Conservation (phyloP, 2,329 filamentous ascomycete genomes). For the Diaporthe citri region DNA sequence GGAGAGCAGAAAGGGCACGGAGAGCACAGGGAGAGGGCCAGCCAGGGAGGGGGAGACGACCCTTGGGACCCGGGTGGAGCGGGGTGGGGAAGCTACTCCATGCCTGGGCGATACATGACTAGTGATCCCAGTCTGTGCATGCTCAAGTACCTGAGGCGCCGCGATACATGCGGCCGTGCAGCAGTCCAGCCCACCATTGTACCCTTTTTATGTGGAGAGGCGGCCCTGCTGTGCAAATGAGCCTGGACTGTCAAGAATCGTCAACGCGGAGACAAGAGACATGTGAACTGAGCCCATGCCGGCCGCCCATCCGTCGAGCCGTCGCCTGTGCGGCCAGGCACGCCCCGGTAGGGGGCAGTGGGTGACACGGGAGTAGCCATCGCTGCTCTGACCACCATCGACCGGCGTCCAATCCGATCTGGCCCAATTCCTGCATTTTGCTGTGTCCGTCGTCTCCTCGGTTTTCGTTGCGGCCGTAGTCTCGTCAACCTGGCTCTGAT, state of each 20-base stretch:
- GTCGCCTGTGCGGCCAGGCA: constrained; percentile 5
- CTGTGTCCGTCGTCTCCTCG: background rate
- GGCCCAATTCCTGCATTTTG: background rate
- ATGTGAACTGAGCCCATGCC: constrained; percentile 29
- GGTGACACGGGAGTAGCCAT: constrained; percentile 28
- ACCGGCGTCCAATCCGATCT: constrained; percentile 19
- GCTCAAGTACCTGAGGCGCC: constrained; percentile 12
- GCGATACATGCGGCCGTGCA: constrained; percentile 7
- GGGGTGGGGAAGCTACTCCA: constrained; percentile 20
- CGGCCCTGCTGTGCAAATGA: constrained; percentile 14
- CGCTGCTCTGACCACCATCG: constrained; percentile 26
- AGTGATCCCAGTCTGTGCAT: constrained; percentile 27
- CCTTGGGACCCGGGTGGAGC: constrained; percentile 22
- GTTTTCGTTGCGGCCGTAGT: background rate
- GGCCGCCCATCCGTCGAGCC: constrained; percentile 31
- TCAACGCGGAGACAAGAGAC: constrained; percentile 10
- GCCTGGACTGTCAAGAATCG: constrained; percentile 17
- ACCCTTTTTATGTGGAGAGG: constrained; percentile 16
- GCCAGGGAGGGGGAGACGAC: constrained; percentile 16
- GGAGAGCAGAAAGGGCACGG: background rate
- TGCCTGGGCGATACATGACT: constrained; percentile 25
- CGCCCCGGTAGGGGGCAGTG: background rate
- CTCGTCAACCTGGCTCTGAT: background rate
- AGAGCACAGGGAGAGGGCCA: background rate
- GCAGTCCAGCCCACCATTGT: constrained; percentile 16